Evolutionary conservation across 257 asterid genomes (phyloP), one percentile per base, ranked within the genome.

Genomic region (Scutellaria minor): DNA sequence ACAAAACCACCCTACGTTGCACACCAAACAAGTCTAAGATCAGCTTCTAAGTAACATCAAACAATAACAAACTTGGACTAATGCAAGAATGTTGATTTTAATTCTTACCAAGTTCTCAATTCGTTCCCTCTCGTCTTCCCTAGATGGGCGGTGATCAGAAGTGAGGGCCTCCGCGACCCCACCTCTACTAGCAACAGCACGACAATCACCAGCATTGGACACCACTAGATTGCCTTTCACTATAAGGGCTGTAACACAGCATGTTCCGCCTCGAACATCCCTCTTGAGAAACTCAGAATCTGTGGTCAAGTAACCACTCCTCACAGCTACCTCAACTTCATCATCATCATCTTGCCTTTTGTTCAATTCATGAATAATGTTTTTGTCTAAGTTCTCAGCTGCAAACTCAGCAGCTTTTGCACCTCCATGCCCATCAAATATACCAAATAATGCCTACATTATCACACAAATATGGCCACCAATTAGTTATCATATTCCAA

Each of bases 191-290:
- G 77, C 73, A 7, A 92, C 96, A 1, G 96, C 96, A 4, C 96
- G 96, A 64, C 96, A 92, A 56, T 92, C 98, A 6, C 98, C 98
- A 15, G 90, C 94, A 47, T 92, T 92, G 6, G 98, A 92, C n/a
- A 89, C 84, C 39, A 92, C 82, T 8, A 89, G 44, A 47, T 79
- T 84, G 40, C 98, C 96, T 4, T 78, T 67, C 64, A 52, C 73
- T 70, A 92, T 80, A 73, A 92, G 52, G 6, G 94, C 98, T 10
- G 98, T 89, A 54, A 92, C 96, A 5, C 92, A 88, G 67, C 98
- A 92, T 1, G 98, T 66, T 15, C 98, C 96, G 2, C 96, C 94
- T 22, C 88, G 75, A 63, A 73, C 74, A 70, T 86, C 88, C 61
- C 72, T 79, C 79, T 80, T 82, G 39, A 92, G 83, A 71, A 90